Percentiles rank a stretch among this genome's conserved stretches.
phyloP scores from a whole-genome alignment of 768 basidiomycete genomes.

The Hydnum rufescens region DNA sequence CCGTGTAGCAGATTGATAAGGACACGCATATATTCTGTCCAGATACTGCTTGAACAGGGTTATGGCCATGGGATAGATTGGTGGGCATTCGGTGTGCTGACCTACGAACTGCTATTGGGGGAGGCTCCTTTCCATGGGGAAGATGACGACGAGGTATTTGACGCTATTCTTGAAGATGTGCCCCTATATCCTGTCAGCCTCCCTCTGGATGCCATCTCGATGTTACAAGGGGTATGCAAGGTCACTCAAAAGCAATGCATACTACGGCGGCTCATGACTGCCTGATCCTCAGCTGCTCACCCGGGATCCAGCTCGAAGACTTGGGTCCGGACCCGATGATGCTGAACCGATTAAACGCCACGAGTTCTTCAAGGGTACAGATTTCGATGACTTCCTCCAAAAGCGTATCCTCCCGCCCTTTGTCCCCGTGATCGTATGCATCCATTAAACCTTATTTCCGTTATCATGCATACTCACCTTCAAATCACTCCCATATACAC shows the following conservation, averaged over 20 bases:
- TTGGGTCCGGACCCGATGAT: conserved; percentile 81
- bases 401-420: conserved; percentile 96
- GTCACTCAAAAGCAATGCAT: not conserved
- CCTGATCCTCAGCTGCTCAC: conserved; percentile 89
- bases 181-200: conserved; percentile 97
- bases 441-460: conserved; percentile 12
- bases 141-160: conserved; percentile 99
- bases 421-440: conserved; percentile 79
- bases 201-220: conserved; percentile 91
- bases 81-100: conserved; percentile 99
- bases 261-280: not conserved
- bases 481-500: conserved; percentile 1
- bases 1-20: not conserved
- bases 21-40: conserved; percentile 6
- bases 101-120: conserved; percentile 96
- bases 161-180: conserved; percentile 96
- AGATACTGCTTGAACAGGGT: conserved; percentile 98
- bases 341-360: conserved; percentile 96
- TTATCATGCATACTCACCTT: conserved; percentile 8
- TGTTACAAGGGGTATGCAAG: conserved; percentile 64
- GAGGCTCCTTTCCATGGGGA: conserved; percentile 99
- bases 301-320: conserved; percentile 72
- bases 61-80: conserved; percentile 98
- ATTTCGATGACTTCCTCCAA: conserved; percentile 88
- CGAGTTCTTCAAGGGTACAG: conserved; percentile 97